These are phyloP conservation scores for Clohesyomyces aquaticus DNA, from an alignment of 495 filamentous ascomycete species.

Conservation along the genomic window DNA sequence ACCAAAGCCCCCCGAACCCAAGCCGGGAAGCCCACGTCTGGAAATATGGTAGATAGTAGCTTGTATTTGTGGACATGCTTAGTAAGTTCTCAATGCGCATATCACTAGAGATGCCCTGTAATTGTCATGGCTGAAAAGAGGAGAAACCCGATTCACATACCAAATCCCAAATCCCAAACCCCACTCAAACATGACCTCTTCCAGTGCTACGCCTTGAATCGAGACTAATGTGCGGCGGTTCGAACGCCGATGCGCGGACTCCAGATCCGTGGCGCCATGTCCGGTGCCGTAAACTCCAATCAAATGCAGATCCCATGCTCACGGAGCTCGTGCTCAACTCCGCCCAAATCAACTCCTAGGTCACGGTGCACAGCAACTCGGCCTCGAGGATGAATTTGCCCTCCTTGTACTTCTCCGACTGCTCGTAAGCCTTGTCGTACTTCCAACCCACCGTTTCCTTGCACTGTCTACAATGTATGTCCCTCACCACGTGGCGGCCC, in stretches of 20 bases:
- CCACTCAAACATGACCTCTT: neutral
- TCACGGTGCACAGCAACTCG: constrained; percentile 81
- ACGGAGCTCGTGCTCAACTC: neutral
- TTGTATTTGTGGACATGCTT: neutral
- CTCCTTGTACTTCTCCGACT: constrained; percentile 95
- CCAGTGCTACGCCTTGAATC: constrained; percentile 5
- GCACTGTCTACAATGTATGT: constrained; percentile 89
- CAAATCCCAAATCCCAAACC: constrained; percentile 2
- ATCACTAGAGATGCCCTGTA: constrained; percentile 11
- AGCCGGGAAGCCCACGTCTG: neutral
- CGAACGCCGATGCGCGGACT: neutral
- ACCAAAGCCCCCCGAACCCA: neutral
- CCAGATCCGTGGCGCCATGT: neutral
- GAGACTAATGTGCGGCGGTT: too few relatives aligned
- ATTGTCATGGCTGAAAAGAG: neutral
- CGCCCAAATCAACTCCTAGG: constrained; percentile 16
- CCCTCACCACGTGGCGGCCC: constrained; percentile 87
- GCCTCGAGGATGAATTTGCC: constrained; percentile 97
- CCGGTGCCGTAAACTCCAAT: constrained; percentile 19
- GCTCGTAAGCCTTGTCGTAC: constrained; percentile 96
- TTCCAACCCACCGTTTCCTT: constrained; percentile 95
- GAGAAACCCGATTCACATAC: constrained; percentile 12
- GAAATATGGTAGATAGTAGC: neutral
- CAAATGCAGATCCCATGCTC: constrained; percentile 14
- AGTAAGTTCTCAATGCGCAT: neutral